phyloP scores from a whole-genome alignment of 2,329 filamentous ascomycete genomes.

The Sporothrix mexicana region DNA sequence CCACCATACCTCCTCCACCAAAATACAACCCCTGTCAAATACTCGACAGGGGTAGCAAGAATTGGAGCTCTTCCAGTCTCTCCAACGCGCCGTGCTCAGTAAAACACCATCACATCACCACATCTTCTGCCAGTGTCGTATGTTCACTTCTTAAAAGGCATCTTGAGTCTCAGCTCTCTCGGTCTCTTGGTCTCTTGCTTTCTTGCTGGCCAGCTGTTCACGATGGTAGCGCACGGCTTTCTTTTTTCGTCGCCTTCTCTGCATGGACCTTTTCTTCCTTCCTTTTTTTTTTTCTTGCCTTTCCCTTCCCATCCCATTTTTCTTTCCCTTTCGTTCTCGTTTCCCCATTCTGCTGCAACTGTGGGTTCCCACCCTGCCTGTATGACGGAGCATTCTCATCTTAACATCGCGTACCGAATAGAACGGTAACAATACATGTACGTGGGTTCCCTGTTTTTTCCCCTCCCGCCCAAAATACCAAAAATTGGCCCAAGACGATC shows the following conservation, averaged over 20 bases:
- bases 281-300: background rate
- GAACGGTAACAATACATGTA: background rate
- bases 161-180: background rate
- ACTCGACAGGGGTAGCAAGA: background rate
- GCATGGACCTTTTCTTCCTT: background rate
- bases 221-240: background rate
- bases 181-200: background rate
- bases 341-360: background rate
- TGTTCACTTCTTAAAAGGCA: background rate
- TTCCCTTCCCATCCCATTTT: background rate
- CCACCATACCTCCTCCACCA: background rate
- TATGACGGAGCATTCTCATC: conserved; percentile 25
- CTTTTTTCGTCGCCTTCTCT: background rate
- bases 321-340: background rate
- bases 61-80: background rate
- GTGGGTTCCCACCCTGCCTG: background rate
- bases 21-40: background rate
- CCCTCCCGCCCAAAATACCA: conserved; percentile 4
- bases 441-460: background rate
- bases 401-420: conserved; percentile 26
- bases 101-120: too few relatives aligned
- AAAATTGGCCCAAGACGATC: background rate
- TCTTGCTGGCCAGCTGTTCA: background rate
- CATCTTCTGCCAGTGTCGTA: background rate
- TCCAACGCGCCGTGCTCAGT: background rate